Evolutionary conservation across 164 flowering plant genomes (phyloP), one percentile per base, ranked within the genome.

Genomic region (Nelumbo lutea): DNA sequence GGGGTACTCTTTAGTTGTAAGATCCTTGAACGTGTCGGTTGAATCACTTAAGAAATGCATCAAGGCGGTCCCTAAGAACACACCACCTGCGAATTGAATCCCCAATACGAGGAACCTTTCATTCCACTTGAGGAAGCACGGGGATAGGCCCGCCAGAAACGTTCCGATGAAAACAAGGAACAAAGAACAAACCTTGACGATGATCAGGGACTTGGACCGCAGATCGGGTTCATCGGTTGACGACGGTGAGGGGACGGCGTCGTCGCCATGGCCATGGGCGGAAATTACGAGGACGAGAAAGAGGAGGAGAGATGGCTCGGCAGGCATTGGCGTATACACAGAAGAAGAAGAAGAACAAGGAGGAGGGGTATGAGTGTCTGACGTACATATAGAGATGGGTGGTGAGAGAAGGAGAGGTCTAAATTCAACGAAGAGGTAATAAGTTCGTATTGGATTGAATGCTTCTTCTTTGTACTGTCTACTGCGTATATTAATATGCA

Each of bases 81-180:
- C 92, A 6, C 95, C 92, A 40, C 95, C 95, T 5, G 95, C 89
- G 62, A 89, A 89, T 67, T 89, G 95, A 9, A 92, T 89, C 1
- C 95, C 95, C 44, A 85, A 44, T 42, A 82, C 79, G 62, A 89
- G 67, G 64, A 86, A 86, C 58, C 77, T 82, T 62, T 87, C 88
- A 67, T 83, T 81, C 95, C 92, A 89, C 71, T 84, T 87, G 62
- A 87, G 42, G 59, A 89, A 84, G 64, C 80, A 89, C 0, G 95
- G 95, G 1, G 92, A 86, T 1, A 89, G 69, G 1, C 92, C 95
- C 1, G 87, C 87, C 2, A 77, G 14, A 42, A 89, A 89, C 0
- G 92, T 87, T 4, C 79, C 87, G 0, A 80, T 50, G 56, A 89
- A 87, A 9, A 87, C 77, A 2, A 87, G 1, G 9, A 89, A 76